Evolutionary conservation across 306 rosid species (phyloP).

Genomic region (Rosa persica): DNA sequence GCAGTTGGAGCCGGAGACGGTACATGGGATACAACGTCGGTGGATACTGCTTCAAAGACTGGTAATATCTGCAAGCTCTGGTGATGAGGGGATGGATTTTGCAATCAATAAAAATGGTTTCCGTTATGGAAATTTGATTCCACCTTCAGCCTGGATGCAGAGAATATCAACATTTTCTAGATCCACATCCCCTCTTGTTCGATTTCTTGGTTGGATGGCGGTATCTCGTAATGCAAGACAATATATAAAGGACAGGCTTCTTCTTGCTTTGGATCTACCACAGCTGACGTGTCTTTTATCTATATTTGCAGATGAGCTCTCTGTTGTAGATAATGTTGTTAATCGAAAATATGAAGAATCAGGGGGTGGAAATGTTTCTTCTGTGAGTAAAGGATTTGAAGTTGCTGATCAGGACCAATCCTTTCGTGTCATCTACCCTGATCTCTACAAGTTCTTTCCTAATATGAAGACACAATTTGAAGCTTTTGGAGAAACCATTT

Average conservation of each 20-base stretch:
- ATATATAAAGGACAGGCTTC: constrained; percentile 59
- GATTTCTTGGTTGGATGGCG: constrained; percentile 98
- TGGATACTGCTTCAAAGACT: constrained; percentile 84
- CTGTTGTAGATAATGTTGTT: constrained; percentile 67
- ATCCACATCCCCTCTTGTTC: constrained; percentile 67
- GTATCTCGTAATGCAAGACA: constrained; percentile 84
- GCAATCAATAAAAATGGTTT: constrained; percentile 44
- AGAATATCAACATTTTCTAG: constrained; percentile 66
- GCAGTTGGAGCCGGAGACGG: constrained; percentile 54
- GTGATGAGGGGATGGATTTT: constrained; percentile 51
- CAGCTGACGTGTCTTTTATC: constrained; percentile 68
- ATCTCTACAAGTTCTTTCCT: constrained; percentile 76
- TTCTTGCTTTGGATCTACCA: constrained; percentile 78
- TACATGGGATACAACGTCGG: constrained; percentile 62
- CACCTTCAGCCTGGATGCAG: constrained; percentile 87
- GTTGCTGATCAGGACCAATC: constrained; percentile 44
- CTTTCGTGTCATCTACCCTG: constrained; percentile 76
- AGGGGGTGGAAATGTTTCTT: constrained; percentile 28
- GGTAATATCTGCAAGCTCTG: constrained; percentile 72
- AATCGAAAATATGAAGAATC: constrained; percentile 48
- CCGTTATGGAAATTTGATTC: constrained; percentile 69
- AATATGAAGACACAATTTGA: constrained; percentile 72
- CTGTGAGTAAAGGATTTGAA: constrained; percentile 42
- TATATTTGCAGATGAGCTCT: constrained; percentile 83
- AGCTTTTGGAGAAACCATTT: constrained; percentile 75